A percentile compares a stretch with the other conserved stretches of the same genome.
Conservation (phyloP, 257 asterid genomes). For the Rubia yunnanensis region DNA sequence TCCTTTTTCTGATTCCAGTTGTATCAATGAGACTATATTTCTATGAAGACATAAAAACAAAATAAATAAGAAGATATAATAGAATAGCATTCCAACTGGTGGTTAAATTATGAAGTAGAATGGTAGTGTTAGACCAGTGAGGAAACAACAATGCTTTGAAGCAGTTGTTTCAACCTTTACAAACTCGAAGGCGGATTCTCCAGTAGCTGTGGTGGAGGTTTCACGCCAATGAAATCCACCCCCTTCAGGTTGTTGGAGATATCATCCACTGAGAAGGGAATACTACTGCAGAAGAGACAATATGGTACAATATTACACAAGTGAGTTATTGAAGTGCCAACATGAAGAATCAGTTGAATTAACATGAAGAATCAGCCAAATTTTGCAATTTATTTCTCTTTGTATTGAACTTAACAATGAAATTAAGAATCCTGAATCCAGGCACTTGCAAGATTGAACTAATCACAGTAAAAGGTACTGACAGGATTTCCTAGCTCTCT, state of each 20-base stretch:
- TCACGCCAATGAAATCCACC: slow-evolving; percentile 56
- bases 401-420: no score
- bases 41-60: slow-evolving; percentile 30
- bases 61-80: background rate
- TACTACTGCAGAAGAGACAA: slow-evolving; percentile 32
- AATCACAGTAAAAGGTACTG: no score
- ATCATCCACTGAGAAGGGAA: slow-evolving; percentile 59
- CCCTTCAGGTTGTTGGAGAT: slow-evolving; percentile 47
- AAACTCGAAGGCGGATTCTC: slow-evolving; percentile 67
- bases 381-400: slow-evolving; percentile 1
- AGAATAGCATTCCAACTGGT: background rate
- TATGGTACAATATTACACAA: background rate
- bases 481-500: no score
- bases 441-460: no score
- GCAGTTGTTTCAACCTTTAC: no score
- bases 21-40: slow-evolving; percentile 85
- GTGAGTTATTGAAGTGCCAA: background rate
- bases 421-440: no score
- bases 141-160: background rate
- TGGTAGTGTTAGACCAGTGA: background rate
- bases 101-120: background rate
- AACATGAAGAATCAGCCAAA: background rate
- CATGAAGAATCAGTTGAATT: no score
- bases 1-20: slow-evolving; percentile 85
- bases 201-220: slow-evolving; percentile 54